Percentiles rank a stretch among this genome's conserved stretches.
These are phyloP conservation scores for Rhizophlyctis rosea DNA, from an alignment of 192 early-diverging fungal genomes.

Conservation along the genomic window DNA sequence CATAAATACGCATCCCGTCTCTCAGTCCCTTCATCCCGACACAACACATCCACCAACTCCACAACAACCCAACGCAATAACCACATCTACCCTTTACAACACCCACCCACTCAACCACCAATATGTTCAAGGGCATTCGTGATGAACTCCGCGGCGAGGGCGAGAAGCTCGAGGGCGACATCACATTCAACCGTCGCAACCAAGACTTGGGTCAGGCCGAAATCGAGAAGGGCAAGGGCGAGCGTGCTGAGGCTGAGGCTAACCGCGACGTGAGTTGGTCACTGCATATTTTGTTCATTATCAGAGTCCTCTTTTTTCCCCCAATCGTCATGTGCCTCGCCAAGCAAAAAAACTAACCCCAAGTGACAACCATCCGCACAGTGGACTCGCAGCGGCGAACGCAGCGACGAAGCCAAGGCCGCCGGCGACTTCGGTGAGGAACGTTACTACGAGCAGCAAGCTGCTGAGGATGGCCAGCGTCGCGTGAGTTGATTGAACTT, in stretches of 20 bases:
- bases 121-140: too few relatives aligned
- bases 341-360: not conserved
- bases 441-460: not conserved
- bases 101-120: too few relatives aligned
- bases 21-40: too few relatives aligned
- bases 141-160: not conserved
- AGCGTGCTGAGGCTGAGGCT: not conserved
- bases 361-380: not conserved
- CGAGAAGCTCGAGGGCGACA: slow-evolving; percentile 2
- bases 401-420: not conserved
- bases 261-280: slow-evolving; percentile 1
- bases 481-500: too few relatives aligned
- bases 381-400: not conserved
- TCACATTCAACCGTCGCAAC: not conserved
- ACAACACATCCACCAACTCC: too few relatives aligned
- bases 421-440: not conserved
- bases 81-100: too few relatives aligned
- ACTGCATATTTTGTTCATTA: too few relatives aligned
- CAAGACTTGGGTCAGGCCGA: not conserved
- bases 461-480: not conserved
- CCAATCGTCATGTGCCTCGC: not conserved
- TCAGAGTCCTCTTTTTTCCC: too few relatives aligned
- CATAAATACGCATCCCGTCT: too few relatives aligned
- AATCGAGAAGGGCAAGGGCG: not conserved
- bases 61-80: too few relatives aligned